Evolutionary conservation across 2,329 filamentous ascomycete species (phyloP), one percentile per base, ranked within the genome.

Genomic region (Fusarium sp.): DNA sequence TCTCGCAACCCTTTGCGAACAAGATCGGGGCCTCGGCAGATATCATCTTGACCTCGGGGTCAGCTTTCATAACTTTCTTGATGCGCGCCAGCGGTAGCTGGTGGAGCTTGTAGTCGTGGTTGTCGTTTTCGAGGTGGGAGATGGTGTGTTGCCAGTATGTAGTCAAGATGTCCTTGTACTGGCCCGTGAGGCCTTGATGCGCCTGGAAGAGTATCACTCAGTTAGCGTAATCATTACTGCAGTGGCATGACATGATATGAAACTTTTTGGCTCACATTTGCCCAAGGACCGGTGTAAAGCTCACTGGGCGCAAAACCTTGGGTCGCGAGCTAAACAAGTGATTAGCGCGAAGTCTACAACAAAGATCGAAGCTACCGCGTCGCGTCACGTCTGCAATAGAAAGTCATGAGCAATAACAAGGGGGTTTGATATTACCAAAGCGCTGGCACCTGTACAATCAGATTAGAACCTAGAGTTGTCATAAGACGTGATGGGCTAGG

Each of bases 11-110:
- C 84, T 99, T 99, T 58, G 96, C 96, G 79, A 99, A 99, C 19
- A 99, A 87, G 77, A 99, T 99, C 3, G 96, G 96, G 4, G 96
- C 96, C 84, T 99, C 96, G 13, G 96, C 96, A 8, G 95, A 98
- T 72, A 99, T 99, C 96, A 99, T 99, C 87, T 99, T 99, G 53
- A 99, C 96, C 79, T 99, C 96, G 0, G 96, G 96, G 77, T 99
- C 96, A 2, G 96, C 96, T 85, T 99, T 99, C 96, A 99, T 99
- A 75, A 99, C 96, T 83, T 99, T 99, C 88, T 99, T 99, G 86
- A 99, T 99, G 61, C 96, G 93, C n/a, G 96, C 96, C 44, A 99
- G 88, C 4, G 96, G 96, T 43, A 99, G 88, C 82, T 98, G 96
- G 82, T 99, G 96, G 64, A 98, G 90, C 85, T 99, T 99, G 88